Conservation (phyloP, 371 early-diverging fungal genomes). For the Mucor circinelloides region DNA sequence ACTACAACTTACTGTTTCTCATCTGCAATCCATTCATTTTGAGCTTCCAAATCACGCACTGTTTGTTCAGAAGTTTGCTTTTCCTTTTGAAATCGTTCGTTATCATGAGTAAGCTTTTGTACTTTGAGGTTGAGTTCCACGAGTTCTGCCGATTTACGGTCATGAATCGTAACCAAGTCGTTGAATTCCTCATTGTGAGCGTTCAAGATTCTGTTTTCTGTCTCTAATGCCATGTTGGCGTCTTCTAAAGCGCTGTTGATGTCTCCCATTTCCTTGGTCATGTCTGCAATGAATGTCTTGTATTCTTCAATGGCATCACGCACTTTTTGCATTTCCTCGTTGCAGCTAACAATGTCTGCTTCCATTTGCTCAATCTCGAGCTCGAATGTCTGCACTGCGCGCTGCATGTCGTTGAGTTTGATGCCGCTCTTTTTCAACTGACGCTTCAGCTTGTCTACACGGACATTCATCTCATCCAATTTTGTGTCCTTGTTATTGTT, state of each 20-base stretch:
- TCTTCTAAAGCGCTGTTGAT: conserved; percentile 8
- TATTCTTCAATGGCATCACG: conserved; percentile 57
- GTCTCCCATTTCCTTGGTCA: conserved; percentile 28
- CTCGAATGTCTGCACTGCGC: conserved; percentile 68
- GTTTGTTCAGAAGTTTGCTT: conserved; percentile 55
- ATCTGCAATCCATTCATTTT: conserved; percentile 88
- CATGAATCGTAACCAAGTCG: conserved; percentile 65
- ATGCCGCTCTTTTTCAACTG: conserved; percentile 56
- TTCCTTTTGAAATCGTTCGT: conserved; percentile 71
- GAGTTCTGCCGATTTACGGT: conserved; percentile 62
- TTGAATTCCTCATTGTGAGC: conserved; percentile 48
- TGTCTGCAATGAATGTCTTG: conserved; percentile 34
- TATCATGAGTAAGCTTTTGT: conserved; percentile 74
- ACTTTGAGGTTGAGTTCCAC: conserved; percentile 67
- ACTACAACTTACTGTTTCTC: conserved; percentile 72
- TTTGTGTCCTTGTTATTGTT: conserved; percentile 81
- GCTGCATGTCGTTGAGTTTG: conserved; percentile 67
- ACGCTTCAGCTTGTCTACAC: conserved; percentile 60
- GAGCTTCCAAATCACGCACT: conserved; percentile 57
- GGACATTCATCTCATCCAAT: conserved; percentile 76
- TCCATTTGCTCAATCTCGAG: conserved; percentile 75
- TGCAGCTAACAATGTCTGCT: conserved; percentile 58
- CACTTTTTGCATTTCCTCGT: conserved; percentile 52
- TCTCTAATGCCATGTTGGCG: conserved; percentile 21
- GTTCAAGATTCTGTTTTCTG: conserved; percentile 29